phyloP scores from a whole-genome alignment of 352 stramenopile genomes.

The Phytophthora sojae region DNA sequence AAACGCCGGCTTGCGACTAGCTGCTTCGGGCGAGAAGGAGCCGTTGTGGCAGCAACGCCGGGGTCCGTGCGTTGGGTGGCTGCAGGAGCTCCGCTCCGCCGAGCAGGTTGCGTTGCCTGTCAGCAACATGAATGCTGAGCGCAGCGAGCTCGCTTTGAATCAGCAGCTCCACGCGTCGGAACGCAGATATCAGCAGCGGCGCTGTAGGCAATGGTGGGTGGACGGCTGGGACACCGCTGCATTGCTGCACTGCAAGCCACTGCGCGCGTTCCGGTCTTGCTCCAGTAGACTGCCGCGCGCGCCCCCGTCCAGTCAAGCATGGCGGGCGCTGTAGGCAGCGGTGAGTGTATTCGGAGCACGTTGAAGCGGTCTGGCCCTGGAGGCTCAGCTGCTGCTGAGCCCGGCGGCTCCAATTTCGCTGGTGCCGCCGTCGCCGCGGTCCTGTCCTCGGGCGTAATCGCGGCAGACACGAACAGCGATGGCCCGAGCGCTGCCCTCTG shows the following conservation, averaged over 20 bases:
- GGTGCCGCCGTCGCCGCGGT: not conserved
- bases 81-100: not conserved
- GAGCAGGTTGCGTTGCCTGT: not conserved
- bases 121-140: not conserved
- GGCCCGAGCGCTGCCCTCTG: constrained; percentile 8
- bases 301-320: constrained; percentile 4
- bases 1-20: not conserved
- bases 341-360: constrained; percentile 6
- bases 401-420: constrained; percentile 11
- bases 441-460: constrained; percentile 11
- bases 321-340: not conserved
- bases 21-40: constrained; percentile 5
- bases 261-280: constrained; percentile 1
- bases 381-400: constrained; percentile 4
- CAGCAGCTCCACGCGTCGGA: not conserved
- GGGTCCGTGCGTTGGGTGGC: not conserved
- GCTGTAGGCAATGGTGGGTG: not conserved
- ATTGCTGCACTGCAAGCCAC: not conserved
- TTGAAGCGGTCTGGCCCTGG: constrained; percentile 15
- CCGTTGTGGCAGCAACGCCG: constrained; percentile 5
- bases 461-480: constrained; percentile 11
- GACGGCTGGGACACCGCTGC: constrained; percentile 1
- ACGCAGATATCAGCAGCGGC: not conserved
- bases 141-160: not conserved
- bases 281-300: not conserved